phyloP scores from a whole-genome alignment of 805 yeast species.

The Scheffersomyces lignosus region DNA sequence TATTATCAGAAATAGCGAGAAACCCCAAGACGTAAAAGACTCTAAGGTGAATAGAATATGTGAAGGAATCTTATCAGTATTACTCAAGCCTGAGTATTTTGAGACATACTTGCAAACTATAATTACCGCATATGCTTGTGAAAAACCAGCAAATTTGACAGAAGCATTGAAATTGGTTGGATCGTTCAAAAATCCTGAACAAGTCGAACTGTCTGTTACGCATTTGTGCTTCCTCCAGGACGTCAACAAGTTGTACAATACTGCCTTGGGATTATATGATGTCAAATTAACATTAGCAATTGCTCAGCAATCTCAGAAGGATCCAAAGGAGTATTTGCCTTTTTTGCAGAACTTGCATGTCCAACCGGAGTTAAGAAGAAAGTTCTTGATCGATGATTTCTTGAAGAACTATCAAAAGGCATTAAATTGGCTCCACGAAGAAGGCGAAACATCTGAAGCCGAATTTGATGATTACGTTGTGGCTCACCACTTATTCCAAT shows the following conservation, averaged over 20 bases:
- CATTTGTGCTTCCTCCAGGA: conserved; percentile 91
- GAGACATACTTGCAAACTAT: conserved; percentile 69
- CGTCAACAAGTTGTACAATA: conserved; percentile 76
- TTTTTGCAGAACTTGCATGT: conserved; percentile 78
- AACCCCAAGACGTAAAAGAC: conserved; percentile 32
- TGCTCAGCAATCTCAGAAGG: conserved; percentile 97
- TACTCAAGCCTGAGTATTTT: conserved; percentile 52
- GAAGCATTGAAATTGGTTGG: conserved; percentile 72
- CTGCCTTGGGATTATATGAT: conserved; percentile 80
- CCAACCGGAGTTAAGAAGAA: conserved; percentile 63
- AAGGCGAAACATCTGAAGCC: conserved; percentile 35
- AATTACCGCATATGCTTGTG: conserved; percentile 90
- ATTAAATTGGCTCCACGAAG: conserved; percentile 57
- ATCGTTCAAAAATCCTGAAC: conserved; percentile 45
- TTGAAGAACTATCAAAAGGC: conserved; percentile 72
- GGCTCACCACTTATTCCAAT: conserved; percentile 65
- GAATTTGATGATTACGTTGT: conserved; percentile 72
- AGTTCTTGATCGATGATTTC: conserved; percentile 77
- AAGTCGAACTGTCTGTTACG: conserved; percentile 60
- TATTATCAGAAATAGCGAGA: conserved; percentile 41
- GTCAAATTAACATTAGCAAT: conserved; percentile 75
- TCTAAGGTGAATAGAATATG: conserved; percentile 79
- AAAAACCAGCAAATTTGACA: conserved; percentile 79
- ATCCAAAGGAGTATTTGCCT: conserved; percentile 95
- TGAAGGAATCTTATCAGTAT: conserved; percentile 60